Evolutionary conservation across 2,329 filamentous ascomycete species (phyloP).

Genomic region (Aspergillus texensis): DNA sequence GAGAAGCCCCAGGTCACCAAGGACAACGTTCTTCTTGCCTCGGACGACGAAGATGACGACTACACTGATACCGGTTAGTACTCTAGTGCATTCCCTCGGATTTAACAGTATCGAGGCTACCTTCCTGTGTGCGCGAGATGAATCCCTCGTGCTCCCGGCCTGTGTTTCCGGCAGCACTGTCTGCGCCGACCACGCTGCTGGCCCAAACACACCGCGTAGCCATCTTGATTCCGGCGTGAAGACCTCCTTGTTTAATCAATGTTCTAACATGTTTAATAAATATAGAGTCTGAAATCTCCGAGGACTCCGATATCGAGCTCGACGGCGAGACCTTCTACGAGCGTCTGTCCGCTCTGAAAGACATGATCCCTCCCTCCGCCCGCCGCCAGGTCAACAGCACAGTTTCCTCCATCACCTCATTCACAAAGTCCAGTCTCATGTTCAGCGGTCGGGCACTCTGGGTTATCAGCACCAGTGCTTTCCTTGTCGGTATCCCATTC

Average conservation of each 20-base stretch:
- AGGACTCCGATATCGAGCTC: slow-evolving; percentile 66
- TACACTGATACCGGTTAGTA: slow-evolving; percentile 86
- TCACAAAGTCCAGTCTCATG: slow-evolving; percentile 49
- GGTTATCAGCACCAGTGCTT: slow-evolving; percentile 85
- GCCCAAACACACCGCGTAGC: slow-evolving; percentile 7
- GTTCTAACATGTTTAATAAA: slow-evolving; percentile 12
- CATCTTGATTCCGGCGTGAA: background rate
- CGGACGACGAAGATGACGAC: slow-evolving; percentile 72
- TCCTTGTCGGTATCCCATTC: slow-evolving; percentile 90
- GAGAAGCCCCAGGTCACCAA: slow-evolving; percentile 65
- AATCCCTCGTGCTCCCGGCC: slow-evolving; percentile 41
- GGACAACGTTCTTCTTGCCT: slow-evolving; percentile 56
- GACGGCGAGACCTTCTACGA: slow-evolving; percentile 67
- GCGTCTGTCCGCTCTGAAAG: slow-evolving; percentile 71
- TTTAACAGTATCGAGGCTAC: background rate
- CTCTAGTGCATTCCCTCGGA: background rate
- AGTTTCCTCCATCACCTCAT: slow-evolving; percentile 48
- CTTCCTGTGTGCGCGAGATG: slow-evolving; percentile 12
- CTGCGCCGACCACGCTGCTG: background rate
- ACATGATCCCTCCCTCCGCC: slow-evolving; percentile 74
- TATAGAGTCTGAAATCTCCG: slow-evolving; percentile 80
- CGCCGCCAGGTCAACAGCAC: slow-evolving; percentile 69
- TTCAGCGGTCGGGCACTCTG: slow-evolving; percentile 87
- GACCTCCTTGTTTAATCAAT: background rate
- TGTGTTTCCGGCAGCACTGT: slow-evolving; percentile 7